Base-by-base conservation (phyloP, 352 stramenopile genomes). In the Globisporangium nodosum region DNA sequence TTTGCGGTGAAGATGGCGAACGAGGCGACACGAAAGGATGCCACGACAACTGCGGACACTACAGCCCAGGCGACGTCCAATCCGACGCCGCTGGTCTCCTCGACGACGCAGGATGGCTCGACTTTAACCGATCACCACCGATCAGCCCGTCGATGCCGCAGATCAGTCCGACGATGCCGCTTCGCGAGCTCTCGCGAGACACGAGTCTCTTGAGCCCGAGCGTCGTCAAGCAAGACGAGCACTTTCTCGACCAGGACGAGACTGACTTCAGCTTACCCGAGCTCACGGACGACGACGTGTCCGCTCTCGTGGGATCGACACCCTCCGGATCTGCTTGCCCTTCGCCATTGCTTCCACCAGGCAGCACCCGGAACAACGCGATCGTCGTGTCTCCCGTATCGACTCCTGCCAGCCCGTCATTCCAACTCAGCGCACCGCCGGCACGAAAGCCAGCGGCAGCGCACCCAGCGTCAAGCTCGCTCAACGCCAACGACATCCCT, bases 251-350 rank as follows among this genome's bases (percentile, higher is more conserved):
- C 13, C 62, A 65, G 12, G 58, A 63, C 20, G 54, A 64, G 5
- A 60, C 70, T 6, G 67, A 79, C 37, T 78, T 69, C 59, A 57
- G 47, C 24, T 27, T 85, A 20, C 66, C 73, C 1, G 54, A 73
- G 11, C 76, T 85, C 52, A 81, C 73, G 0, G 73, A 78, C 30
- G 62, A 73, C 1, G 73, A 82, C 24, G 33, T 85, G 5, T 61
- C 64, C 6, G 66, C 63, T 0, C 69, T 84, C 54, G 58, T 81
- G 2, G 60, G 71, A 31, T 75, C 68, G 7, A 60, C 65, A n/a
- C 71, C 72, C 1, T 69, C 60, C 0, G 54, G 68, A 6, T 83
- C 74, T 8, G 73, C 66, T 0, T 58, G 57, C 30, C 68, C 64
- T 30, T 61, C 63, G 33, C 18, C 31, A 3, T 37, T 37, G 31